Base-by-base conservation (phyloP, 768 basidiomycete species). In the Mycena crocata region DNA sequence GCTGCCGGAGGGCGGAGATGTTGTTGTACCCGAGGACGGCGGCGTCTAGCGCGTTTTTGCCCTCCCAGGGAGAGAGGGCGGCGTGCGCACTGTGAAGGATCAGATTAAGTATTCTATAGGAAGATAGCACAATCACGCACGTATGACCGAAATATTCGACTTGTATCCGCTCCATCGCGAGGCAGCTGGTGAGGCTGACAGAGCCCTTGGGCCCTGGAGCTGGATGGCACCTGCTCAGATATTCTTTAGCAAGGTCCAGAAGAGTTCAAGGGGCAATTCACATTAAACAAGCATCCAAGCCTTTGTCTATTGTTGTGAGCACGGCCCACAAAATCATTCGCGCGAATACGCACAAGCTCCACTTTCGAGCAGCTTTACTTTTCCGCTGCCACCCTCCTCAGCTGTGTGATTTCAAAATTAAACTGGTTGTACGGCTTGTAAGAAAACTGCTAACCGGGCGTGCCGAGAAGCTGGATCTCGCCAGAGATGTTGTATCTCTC, bases 1-100 rank as follows among this genome's bases (percentile, higher is more conserved):
- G 95, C 76, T 96, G 95, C 19, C 95, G 87, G 28, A 96, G 83
- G 9, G 89, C 88, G 0, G 92, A 89, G 30, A 96, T 89, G 57
- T 89, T 92, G 52, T 86, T 91, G 74, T 96, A 95, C 5, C 92
- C 91, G 4, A 94, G 83, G 6, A 95, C 91, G n/a, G 93, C 93
- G 0, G 95, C 95, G 73, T 96, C 94, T 15, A 95, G 78, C 1
- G 94, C 90, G 67, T 95, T 95, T 65, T 82, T 84, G 2, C 93
- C 94, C 75, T 94, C 91, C 93, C 94, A 95, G 26, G 93, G 94
- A 24, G 90, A 90, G 30, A 92, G 80, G 1, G 89, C 89, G 5
- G 92, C 93, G 73, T 93, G 93, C 4, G 93, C 92, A 14, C 92
- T 93, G 60, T 1, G 23, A 14, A n/a, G 34, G 7, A 49, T 57